Evolutionary conservation across 106 monocot genomes (phyloP), one percentile per base, ranked within the genome.

Genomic region (Vanilla planifolia): DNA sequence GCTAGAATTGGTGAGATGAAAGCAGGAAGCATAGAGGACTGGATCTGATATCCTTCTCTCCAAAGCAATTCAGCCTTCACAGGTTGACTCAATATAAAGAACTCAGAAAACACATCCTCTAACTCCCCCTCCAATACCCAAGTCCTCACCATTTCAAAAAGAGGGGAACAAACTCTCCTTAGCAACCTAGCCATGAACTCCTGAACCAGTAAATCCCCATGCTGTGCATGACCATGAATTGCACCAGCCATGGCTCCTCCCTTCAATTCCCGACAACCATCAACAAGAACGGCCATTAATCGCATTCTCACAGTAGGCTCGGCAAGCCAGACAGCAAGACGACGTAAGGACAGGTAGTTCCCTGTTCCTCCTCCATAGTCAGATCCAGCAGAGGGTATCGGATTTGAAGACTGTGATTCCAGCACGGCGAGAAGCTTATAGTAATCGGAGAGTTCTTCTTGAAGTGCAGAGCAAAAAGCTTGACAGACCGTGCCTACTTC

Each of bases 81-180:
- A n/a, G 85, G 77, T 41, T 88, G 87, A 43, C 84, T 71, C 5
- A 88, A 51, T 30, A 98, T 79, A 51, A 98, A 98, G 59, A 98
- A 82, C 52, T 98, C 98, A 5, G 71, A 68, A 63, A 92, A 92
- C 10, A 82, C 39, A 51, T 98, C 98, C 47, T 88, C 84, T 48
- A 98, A 64, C 68, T 98, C 98, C 22, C 98, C 98, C 70, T 92
- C 92, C 48, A 88, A 69, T 43, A 98, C 98, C 98, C 98, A 98
- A 61, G 61, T 73, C 27, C 82, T 40, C 28, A 98, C 98, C 92
- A 92, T 92, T 67, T 92, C 92, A 62, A 92, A 98, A 48, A 98
- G 66, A 3, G 98, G 98, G 16, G 92, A 92, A 59, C 98, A 98
- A 4, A 88, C 87, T 55, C 91, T 48, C 9, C 75, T 62, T 4